Evolutionary conservation across 192 early-diverging fungal species (phyloP).

Genomic region (Spizellomyces punctatus): DNA sequence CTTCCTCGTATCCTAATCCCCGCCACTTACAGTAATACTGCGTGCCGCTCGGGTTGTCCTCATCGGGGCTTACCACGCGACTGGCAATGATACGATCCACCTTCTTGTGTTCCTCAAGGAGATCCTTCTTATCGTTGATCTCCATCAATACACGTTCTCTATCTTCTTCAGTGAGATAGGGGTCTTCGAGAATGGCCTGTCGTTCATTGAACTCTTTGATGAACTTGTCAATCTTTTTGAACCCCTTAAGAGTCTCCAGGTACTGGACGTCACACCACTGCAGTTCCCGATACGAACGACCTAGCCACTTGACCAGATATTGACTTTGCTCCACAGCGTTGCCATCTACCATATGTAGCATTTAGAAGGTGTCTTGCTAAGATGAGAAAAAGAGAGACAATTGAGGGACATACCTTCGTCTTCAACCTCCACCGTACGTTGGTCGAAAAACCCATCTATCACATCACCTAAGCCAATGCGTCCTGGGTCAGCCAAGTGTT

Average conservation of each 20-base stretch:
- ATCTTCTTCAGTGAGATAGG: conserved; percentile 79
- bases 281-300: conserved; percentile 84
- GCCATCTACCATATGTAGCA: not conserved
- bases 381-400: not conserved
- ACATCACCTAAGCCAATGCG: not conserved
- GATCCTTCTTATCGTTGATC: conserved; percentile 75
- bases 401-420: not conserved
- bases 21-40: conserved; percentile 97
- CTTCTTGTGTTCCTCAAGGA: conserved; percentile 79
- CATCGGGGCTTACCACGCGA: conserved; percentile 45
- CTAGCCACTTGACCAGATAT: conserved; percentile 95
- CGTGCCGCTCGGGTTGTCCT: conserved; percentile 48
- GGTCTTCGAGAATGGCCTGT: conserved; percentile 57
- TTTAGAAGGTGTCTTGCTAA: not conserved
- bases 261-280: conserved; percentile 81
- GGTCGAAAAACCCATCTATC: conserved; percentile 20
- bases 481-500: not conserved
- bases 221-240: conserved; percentile 88
- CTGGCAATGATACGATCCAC: conserved; percentile 89
- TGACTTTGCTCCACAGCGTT: conserved; percentile 46
- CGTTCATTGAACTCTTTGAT: conserved; percentile 68
- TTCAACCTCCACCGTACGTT: not conserved
- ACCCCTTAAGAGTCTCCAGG: conserved; percentile 77
- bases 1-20: conserved; percentile 81
- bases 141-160: conserved; percentile 87